These are phyloP conservation scores for Xylaria sp. DNA, from an alignment of 2,329 filamentous ascomycete species.

Conservation along the genomic window DNA sequence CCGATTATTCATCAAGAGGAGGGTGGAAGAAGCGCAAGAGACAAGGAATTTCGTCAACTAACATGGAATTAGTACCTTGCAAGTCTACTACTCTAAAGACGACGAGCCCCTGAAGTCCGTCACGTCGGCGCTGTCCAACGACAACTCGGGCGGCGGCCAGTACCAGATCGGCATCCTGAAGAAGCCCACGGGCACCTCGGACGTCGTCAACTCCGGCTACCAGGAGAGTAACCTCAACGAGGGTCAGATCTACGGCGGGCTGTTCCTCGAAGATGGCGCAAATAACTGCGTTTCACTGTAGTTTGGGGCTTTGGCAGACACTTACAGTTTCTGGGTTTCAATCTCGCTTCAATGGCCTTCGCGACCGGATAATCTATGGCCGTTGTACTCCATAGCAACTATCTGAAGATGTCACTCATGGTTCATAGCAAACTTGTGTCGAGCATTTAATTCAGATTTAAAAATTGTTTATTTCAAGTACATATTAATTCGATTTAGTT, in stretches of 20 bases:
- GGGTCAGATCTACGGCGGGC: conserved; percentile 61
- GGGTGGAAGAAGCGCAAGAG: background rate
- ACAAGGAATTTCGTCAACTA: background rate
- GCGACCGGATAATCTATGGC: background rate
- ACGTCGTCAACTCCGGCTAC: conserved; percentile 62
- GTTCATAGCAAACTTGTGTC: background rate
- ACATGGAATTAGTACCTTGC: conserved; percentile 58
- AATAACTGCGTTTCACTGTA: conserved; percentile 56
- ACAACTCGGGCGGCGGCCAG: conserved; percentile 65
- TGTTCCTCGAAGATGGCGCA: conserved; percentile 62
- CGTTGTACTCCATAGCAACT: background rate
- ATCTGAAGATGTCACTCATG: background rate
- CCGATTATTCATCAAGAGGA: no score
- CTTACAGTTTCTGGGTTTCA: no score
- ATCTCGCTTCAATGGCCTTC: background rate
- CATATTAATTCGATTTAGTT: background rate
- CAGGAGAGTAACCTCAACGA: conserved; percentile 60
- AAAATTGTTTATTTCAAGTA: background rate
- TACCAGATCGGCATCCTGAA: conserved; percentile 70
- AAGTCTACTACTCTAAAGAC: conserved; percentile 66
- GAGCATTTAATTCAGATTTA: background rate
- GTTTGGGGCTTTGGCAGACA: background rate
- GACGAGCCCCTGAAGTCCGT: conserved; percentile 59
- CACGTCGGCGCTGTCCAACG: conserved; percentile 57
- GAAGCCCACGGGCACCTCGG: conserved; percentile 63